phyloP scores from a whole-genome alignment of 805 yeast genomes.

The Hanseniaspora vineae region DNA sequence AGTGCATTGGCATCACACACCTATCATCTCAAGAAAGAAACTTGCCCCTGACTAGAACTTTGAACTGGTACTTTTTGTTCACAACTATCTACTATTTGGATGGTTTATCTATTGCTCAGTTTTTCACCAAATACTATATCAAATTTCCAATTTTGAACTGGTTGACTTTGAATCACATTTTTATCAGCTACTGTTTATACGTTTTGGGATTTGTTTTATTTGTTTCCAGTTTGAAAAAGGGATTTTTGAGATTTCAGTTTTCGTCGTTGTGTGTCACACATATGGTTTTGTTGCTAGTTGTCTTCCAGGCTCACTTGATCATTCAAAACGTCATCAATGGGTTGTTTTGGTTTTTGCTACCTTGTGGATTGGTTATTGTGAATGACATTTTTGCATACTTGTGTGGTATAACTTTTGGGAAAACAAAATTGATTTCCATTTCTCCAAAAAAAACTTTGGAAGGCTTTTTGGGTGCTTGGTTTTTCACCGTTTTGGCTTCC shows the following conservation, averaged over 20 bases:
- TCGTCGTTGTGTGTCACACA: constrained; percentile 89
- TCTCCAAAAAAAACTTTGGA: constrained; percentile 97
- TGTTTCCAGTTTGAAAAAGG: constrained; percentile 79
- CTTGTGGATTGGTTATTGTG: constrained; percentile 81
- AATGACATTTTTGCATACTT: constrained; percentile 94
- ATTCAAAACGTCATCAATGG: constrained; percentile 84
- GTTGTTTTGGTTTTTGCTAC: constrained; percentile 86
- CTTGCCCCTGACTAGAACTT: constrained; percentile 65
- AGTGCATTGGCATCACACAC: constrained; percentile 77
- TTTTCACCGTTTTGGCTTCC: constrained; percentile 73
- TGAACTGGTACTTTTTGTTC: constrained; percentile 85
- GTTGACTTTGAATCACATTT: constrained; percentile 65
- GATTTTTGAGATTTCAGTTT: constrained; percentile 83
- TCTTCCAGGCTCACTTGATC: constrained; percentile 87
- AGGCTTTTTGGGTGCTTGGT: constrained; percentile 97
- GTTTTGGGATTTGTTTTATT: constrained; percentile 81
- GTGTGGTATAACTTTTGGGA: constrained; percentile 94
- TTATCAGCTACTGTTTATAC: constrained; percentile 72
- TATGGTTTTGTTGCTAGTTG: constrained; percentile 81
- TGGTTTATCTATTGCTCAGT: constrained; percentile 67
- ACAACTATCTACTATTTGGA: constrained; percentile 85
- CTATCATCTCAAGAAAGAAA: constrained; percentile 70
- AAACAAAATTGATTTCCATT: constrained; percentile 79
- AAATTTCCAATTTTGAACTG: constrained; percentile 35
- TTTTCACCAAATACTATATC: constrained; percentile 36